Evolutionary conservation across 768 basidiomycete species (phyloP).

Genomic region (Mycena belliarum): DNA sequence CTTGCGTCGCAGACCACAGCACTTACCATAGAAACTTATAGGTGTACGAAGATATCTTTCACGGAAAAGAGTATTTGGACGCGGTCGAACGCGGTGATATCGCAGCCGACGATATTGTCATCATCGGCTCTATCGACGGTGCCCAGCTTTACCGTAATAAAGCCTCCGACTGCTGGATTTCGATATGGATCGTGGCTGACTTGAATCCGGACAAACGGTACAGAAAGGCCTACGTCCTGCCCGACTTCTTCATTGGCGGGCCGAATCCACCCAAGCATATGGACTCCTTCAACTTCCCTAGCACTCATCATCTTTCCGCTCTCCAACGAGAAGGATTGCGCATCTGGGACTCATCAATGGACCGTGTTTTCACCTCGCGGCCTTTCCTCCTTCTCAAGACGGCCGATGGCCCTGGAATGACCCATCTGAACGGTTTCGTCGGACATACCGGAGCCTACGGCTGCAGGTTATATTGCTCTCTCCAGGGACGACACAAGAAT

Average conservation of each 20-base stretch:
- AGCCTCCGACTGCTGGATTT: background rate
- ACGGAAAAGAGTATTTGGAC: conserved; percentile 31
- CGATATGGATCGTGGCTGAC: background rate
- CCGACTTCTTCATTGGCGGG: conserved; percentile 25
- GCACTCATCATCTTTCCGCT: conserved; percentile 26
- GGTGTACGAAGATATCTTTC: conserved; percentile 28
- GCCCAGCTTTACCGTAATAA: background rate
- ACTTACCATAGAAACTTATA: no score
- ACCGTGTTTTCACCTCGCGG: background rate
- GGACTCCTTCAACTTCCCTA: conserved; percentile 25
- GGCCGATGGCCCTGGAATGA: conserved; percentile 29
- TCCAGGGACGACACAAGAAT: conserved; percentile 30
- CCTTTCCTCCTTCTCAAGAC: conserved; percentile 16
- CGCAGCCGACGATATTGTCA: background rate
- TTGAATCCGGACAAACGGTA: background rate
- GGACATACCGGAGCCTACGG: conserved; percentile 6
- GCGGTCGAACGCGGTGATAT: conserved; percentile 9
- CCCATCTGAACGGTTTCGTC: conserved; percentile 33
- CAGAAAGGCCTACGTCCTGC: conserved; percentile 15
- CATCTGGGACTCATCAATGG: conserved; percentile 33
- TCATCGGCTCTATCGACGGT: background rate
- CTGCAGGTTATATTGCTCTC: conserved; percentile 5
- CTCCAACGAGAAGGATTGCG: conserved; percentile 23
- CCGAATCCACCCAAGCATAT: conserved; percentile 28
- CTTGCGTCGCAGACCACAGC: no score